phyloP scores from a whole-genome alignment of 2,329 filamentous ascomycete species.

The Setomelanomma holmii region DNA sequence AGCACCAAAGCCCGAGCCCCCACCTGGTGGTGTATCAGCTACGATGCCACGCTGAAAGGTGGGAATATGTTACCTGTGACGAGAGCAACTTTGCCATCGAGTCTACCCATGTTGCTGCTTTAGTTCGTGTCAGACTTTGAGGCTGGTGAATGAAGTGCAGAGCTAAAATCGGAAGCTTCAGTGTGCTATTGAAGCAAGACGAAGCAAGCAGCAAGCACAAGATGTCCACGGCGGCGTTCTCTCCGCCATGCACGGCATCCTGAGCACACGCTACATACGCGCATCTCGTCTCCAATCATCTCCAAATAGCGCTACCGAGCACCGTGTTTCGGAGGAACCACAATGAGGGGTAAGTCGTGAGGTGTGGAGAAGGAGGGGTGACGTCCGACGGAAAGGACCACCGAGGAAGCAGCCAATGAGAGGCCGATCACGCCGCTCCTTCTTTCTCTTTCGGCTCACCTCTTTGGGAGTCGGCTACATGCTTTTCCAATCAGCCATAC shows the following conservation, averaged over 20 bases:
- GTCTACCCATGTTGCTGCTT: constrained; percentile 45
- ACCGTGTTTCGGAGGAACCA: constrained; percentile 7
- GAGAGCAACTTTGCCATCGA: constrained; percentile 64
- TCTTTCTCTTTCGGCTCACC: constrained; percentile 6
- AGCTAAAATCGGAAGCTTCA: neutral
- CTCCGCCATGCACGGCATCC: constrained; percentile 3
- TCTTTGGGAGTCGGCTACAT: constrained; percentile 6
- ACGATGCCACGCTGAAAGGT: neutral
- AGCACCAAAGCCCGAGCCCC: constrained; percentile 69
- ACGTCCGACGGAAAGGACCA: constrained; percentile 11
- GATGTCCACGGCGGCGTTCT: no score
- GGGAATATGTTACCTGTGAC: constrained; percentile 56
- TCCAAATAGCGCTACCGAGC: neutral
- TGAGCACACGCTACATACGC: neutral
- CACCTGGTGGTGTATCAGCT: constrained; percentile 52
- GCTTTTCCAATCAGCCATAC: neutral
- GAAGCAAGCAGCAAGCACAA: neutral
- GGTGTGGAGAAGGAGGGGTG: constrained; percentile 4
- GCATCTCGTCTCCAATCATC: constrained; percentile 10
- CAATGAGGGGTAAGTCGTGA: constrained; percentile 24
- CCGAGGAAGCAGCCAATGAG: constrained; percentile 20
- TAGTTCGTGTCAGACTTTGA: no score
- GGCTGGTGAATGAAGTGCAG: no score
- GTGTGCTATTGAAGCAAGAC: neutral
- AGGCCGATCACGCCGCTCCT: constrained; percentile 7